Evolutionary conservation across 306 rosid species (phyloP), one percentile per base, ranked within the genome.

Genomic region (Vicia faba): DNA sequence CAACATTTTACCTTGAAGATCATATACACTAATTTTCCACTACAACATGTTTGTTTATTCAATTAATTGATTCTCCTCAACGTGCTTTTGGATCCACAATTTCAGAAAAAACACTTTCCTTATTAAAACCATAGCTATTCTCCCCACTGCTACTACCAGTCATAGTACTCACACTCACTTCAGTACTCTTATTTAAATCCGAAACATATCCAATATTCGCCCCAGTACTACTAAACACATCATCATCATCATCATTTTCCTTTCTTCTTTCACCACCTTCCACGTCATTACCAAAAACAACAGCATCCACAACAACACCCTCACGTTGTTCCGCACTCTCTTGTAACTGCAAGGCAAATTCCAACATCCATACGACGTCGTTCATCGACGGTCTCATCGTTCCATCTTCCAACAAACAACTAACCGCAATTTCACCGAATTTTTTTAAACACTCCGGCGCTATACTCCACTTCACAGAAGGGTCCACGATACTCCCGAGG

Each of bases 321-420:
- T 60, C 80, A 1, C 75, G 56, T 48, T 63, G 66, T 19, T 80
- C 87, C 3, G 82, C 77, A n/a, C 71, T 74, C 80, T 84, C 81
- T n/a, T 89, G 89, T 5, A 83, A 44, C 63, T 89, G 83, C 68
- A 83, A 18, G 3, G 89, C 91, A 43, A 81, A 81, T 70, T 79
- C 89, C 20, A 86, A 62, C 11, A 74, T 76, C 84, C 80, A 70
- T 64, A 83, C 79, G 39, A 91, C 80, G 35, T 91, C 92, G 48
- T 83, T 86, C 97, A 88, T 88, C 0, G 88, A 76, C 0, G 86
- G 91, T 53, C 96, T 64, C 12, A 71, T 63, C 0, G 57, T 50
- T 3, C 91, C 91, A 1, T 84, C 71, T 1, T 88, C 96, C 20
- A 62, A 7, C 57, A 88, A 61, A 61, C 96, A 86, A 33, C 78